Conservation (phyloP, 805 yeast genomes). For the Ogataea trehalophila region DNA sequence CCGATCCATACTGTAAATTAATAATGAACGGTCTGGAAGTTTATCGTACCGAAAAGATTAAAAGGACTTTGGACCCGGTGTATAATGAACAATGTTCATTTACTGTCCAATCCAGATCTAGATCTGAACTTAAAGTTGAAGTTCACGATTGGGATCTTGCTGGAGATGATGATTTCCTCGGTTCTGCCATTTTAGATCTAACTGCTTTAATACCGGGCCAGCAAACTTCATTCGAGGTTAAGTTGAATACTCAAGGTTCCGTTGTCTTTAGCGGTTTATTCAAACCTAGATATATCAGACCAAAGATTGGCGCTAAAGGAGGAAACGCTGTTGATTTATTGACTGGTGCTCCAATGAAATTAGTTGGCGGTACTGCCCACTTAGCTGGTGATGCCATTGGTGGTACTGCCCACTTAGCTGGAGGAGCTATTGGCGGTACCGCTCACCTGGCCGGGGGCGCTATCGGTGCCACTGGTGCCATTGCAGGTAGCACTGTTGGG, state of each 20-base stretch:
- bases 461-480: conserved; percentile 38
- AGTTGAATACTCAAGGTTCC: conserved; percentile 61
- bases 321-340: conserved; percentile 28
- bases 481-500: conserved; percentile 35
- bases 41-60: conserved; percentile 55
- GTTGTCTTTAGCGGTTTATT: conserved; percentile 52
- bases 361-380: conserved; percentile 39
- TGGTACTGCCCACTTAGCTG: conserved; percentile 35
- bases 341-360: conserved; percentile 44
- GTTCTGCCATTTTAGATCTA: conserved; percentile 47
- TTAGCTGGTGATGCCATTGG: conserved; percentile 37
- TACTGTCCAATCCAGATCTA: conserved; percentile 59
- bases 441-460: too few relatives aligned
- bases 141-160: conserved; percentile 78
- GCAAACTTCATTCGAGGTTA: conserved; percentile 38
- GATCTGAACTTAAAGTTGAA: conserved; percentile 42
- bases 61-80: conserved; percentile 64
- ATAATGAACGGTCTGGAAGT: conserved; percentile 48
- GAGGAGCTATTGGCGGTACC: conserved; percentile 37
- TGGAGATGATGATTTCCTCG: conserved; percentile 60
- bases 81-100: conserved; percentile 68
- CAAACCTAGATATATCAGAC: conserved; percentile 62
- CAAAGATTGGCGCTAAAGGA: conserved; percentile 46
- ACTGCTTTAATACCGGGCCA: conserved; percentile 42
- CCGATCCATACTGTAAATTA: conserved; percentile 65